Percentiles rank a stretch among this genome's conserved stretches.
Conservation (phyloP, 352 stramenopile genomes). For the Elongisporangium prolatum region DNA sequence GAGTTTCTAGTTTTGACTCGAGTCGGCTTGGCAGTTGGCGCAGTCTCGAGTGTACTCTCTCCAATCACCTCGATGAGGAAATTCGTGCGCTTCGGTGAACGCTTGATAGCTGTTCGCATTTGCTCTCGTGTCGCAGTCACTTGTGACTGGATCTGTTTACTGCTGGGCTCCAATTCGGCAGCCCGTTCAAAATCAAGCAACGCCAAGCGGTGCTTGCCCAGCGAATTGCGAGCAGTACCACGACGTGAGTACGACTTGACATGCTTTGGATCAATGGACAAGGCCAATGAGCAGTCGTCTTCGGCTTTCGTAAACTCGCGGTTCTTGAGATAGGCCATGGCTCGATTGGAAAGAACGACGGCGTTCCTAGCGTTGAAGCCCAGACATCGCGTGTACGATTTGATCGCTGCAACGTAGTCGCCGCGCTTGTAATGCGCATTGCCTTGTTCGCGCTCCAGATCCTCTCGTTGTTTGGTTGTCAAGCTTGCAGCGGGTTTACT, state of each 20-base stretch:
- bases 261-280: slow-evolving; percentile 77
- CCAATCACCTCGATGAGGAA: slow-evolving; percentile 46
- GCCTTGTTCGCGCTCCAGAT: slow-evolving; percentile 86
- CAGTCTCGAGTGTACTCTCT: slow-evolving; percentile 1
- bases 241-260: slow-evolving; percentile 83
- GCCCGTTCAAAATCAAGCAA: slow-evolving; percentile 78
- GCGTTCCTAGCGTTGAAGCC: slow-evolving; percentile 63
- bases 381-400: slow-evolving; percentile 88
- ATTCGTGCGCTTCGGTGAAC: slow-evolving; percentile 39
- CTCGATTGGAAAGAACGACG: slow-evolving; percentile 87
- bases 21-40: not conserved
- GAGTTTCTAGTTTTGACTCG: no score
- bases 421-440: slow-evolving; percentile 89
- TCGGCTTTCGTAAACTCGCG: slow-evolving; percentile 84
- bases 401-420: slow-evolving; percentile 85
- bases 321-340: slow-evolving; percentile 89
- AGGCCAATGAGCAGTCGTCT: slow-evolving; percentile 81
- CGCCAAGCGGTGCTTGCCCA: slow-evolving; percentile 83
- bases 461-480: slow-evolving; percentile 32
- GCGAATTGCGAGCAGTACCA: slow-evolving; percentile 79
- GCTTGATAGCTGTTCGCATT: slow-evolving; percentile 63
- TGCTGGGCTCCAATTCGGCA: slow-evolving; percentile 59
- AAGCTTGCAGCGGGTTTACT: not conserved
- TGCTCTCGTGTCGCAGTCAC: slow-evolving; percentile 59
- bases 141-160: slow-evolving; percentile 62